Conservation (phyloP, 176 grass and related monocot species). For the Musa troglodytarum region DNA sequence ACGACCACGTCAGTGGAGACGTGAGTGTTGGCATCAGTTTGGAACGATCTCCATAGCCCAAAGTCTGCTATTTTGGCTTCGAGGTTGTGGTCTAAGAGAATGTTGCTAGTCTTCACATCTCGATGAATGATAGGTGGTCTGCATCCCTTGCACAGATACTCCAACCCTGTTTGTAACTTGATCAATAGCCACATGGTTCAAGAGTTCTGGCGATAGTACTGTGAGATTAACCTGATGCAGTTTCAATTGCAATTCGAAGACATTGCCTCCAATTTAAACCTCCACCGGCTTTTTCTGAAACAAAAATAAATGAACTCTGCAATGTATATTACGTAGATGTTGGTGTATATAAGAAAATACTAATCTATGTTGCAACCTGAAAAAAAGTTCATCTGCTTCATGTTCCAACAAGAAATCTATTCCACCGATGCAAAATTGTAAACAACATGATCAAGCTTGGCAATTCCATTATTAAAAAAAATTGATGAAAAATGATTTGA, state of each 20-base stretch:
- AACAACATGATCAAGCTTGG: too few species aligned
- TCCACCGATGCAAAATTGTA: too few species aligned
- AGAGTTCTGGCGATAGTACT: background rate
- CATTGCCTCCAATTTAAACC: background rate
- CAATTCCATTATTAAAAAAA: too few species aligned
- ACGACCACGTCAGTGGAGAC: background rate
- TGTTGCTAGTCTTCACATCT: constrained; percentile 12
- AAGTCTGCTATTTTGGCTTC: background rate
- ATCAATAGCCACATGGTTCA: background rate
- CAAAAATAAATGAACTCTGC: background rate
- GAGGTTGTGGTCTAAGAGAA: background rate
- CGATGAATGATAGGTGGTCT: background rate
- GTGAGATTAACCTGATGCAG: background rate
- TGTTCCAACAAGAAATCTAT: background rate
- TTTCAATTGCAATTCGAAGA: constrained; percentile 1
- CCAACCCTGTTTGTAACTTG: background rate
- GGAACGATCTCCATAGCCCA: background rate
- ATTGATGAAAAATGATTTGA: too few species aligned
- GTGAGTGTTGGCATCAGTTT: background rate
- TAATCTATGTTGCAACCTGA: too few species aligned
- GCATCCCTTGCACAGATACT: constrained; percentile 4
- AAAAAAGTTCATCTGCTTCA: background rate
- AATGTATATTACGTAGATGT: too few species aligned
- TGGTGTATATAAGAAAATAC: too few species aligned
- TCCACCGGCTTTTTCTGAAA: background rate